Conservation (phyloP, 257 asterid genomes). For the Ophiorrhiza pumila region DNA sequence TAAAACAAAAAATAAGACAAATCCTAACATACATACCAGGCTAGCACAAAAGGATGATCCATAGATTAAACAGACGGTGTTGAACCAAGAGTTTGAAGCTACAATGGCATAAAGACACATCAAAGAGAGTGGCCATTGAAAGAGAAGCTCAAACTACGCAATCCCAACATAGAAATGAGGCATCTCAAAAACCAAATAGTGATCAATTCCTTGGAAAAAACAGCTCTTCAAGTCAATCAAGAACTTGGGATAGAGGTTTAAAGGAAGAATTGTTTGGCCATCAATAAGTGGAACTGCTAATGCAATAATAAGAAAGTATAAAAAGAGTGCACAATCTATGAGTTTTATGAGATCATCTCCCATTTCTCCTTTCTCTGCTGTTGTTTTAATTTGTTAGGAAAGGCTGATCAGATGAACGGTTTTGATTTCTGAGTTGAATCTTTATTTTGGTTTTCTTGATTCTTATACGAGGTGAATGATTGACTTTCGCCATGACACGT, state of each 20-base stretch:
- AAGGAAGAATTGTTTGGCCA: conserved; percentile 61
- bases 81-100: conserved; percentile 69
- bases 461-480: too few relatives aligned
- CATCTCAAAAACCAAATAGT: conserved; percentile 58
- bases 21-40: conserved; percentile 36
- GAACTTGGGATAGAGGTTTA: conserved; percentile 46
- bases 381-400: not conserved
- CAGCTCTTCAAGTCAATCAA: conserved; percentile 56
- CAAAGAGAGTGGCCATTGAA: conserved; percentile 81
- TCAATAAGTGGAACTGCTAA: conserved; percentile 71
- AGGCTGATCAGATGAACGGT: not conserved
- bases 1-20: not conserved
- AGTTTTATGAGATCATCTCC: conserved; percentile 42
- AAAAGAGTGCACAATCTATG: conserved; percentile 49
- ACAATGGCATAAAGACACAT: conserved; percentile 50
- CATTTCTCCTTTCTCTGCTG: conserved; percentile 26
- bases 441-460: not conserved
- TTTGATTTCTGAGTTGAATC: not conserved
- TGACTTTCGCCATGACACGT: too few relatives aligned
- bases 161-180: conserved; percentile 77
- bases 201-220: conserved; percentile 56
- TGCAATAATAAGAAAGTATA: conserved; percentile 59
- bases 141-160: conserved; percentile 70
- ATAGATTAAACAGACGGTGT: conserved; percentile 69
- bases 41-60: conserved; percentile 62